Evolutionary conservation across 106 monocot genomes (phyloP), one percentile per base, ranked within the genome.

Genomic region (Cymbidium sinense): DNA sequence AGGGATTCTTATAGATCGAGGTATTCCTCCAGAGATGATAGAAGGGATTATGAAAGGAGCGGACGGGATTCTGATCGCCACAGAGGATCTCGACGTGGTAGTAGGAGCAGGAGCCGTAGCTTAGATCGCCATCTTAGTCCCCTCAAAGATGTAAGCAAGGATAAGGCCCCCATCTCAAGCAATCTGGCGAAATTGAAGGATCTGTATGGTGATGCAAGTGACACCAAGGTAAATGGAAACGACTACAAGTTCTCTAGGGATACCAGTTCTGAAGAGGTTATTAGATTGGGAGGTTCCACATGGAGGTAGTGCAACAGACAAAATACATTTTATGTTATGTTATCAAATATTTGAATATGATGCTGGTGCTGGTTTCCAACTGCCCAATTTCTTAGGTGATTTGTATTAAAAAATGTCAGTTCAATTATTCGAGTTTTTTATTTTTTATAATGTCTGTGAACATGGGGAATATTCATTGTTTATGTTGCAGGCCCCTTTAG

Each of bases 101-200:
- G 87, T n/a, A 69, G 86, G 20, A 86, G 94, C 70, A 54, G 86
- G 35, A 90, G 84, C 79, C 36, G 87, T 1, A 62, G 74, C 51
- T 39, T 77, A 10, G 78, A 88, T 13, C 83, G 69, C 11, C 81
- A 78, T 1, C 52, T 70, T 9, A 93, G 93, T 62, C 93, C 90
- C n/a, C 87, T 84, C 58, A 50, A 77, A 47, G 83, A 85, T 76
- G 80, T 52, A 70, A 82, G 62, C 79, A 95, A 81, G 73, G 86
- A 90, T 13, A 91, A 80, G 74, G 65, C 70, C 4, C 23, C 76
- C 27, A 75, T 77, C 12, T 86, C 87, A 1, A 84, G 87, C 81
- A 93, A 93, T 70, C 80, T 96, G 76, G 90, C 88, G 23, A 96
- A 96, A 76, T 70, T 93, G 77, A 96, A 93, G 76, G 96, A 96